Evolutionary conservation across 495 filamentous ascomycete species (phyloP), one percentile per base, ranked within the genome.

Genomic region (Neurospora pannonica): DNA sequence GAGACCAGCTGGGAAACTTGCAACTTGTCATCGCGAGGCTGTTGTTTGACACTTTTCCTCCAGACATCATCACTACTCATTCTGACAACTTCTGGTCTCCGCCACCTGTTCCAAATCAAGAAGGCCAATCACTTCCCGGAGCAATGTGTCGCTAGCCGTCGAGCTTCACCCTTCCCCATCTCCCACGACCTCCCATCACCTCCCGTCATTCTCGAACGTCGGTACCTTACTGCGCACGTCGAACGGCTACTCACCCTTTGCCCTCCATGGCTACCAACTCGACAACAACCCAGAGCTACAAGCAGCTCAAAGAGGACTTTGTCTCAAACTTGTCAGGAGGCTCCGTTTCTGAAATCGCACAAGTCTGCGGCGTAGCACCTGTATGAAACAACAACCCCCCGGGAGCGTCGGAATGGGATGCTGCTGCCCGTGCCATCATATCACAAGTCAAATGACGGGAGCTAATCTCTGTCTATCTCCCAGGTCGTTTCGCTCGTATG

Each of bases 321-420:
- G 96, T 99, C 77, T 97, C 95, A 24, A 92, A 94, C 79, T 90
- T 97, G 39, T 89, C 91, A n/a, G 96, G 96, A 43, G 94, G 95
- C 46, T 85, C 88, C 17, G 91, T 98, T 70, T 79, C 84, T 37
- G 96, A 99, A 79, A 95, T 99, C 84, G 95, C 97, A 77, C 85
- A 87, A 74, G 92, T 98, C 69, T 92, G 92, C 46, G 87, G 92
- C 7, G 91, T 96, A 71, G 93, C 93, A 78, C 91, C 96, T 73
- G 96, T 98, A 88, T 78, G 90, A 82, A 43, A 70, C 37, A 10
- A 73, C 76, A 46, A 46, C 17, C n/a, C 71, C 38, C 21, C 60
- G 31, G 48, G 46, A 67, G 15, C 13, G 8, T 67, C 54, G 54
- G 54, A 67, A 31, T 13, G 38, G 38, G 72, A 54, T 46, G 73